Conservation (phyloP, 495 filamentous ascomycete species). For the Penicillium dipodomyicola region DNA sequence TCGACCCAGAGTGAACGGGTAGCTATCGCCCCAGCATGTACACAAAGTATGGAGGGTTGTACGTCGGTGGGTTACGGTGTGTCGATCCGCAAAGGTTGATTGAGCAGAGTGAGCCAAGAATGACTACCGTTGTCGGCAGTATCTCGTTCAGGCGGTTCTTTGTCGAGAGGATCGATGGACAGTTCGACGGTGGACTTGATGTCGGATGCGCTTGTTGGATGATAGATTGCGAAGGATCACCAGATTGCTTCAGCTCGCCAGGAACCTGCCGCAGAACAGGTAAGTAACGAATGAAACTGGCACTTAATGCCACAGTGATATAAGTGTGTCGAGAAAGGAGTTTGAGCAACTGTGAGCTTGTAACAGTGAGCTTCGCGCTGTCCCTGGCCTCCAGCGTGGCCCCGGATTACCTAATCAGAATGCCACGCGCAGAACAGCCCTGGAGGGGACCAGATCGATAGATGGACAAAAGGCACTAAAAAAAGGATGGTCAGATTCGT, state of each 20-base stretch:
- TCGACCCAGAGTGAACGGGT: slow-evolving; percentile 17
- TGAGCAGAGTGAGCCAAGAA: not conserved
- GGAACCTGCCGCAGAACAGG: not conserved
- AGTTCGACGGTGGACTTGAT: not conserved
- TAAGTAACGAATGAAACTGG: slow-evolving; percentile 58
- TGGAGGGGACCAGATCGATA: not conserved
- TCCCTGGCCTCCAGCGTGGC: not conserved
- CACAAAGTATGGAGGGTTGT: slow-evolving; percentile 7
- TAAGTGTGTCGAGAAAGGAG: slow-evolving; percentile 9
- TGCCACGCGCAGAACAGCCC: not conserved
- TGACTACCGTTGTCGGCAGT: not conserved
- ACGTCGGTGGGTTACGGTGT: slow-evolving; percentile 15
- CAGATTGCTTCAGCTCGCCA: not conserved
- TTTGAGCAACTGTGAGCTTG: slow-evolving; percentile 6
- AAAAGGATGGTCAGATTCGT: not conserved
- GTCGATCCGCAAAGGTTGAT: slow-evolving; percentile 19
- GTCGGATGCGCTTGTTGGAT: not conserved
- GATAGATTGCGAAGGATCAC: not conserved
- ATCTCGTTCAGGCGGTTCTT: not conserved
- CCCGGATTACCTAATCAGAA: slow-evolving; percentile 9
- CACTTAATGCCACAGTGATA: slow-evolving; percentile 49
- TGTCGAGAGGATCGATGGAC: not conserved
- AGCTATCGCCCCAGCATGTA: slow-evolving; percentile 25
- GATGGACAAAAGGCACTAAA: not conserved
- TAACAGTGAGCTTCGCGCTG: not conserved